Base-by-base conservation (phyloP, 2,329 filamentous ascomycete genomes). In the Trichoderma semiorbis region DNA sequence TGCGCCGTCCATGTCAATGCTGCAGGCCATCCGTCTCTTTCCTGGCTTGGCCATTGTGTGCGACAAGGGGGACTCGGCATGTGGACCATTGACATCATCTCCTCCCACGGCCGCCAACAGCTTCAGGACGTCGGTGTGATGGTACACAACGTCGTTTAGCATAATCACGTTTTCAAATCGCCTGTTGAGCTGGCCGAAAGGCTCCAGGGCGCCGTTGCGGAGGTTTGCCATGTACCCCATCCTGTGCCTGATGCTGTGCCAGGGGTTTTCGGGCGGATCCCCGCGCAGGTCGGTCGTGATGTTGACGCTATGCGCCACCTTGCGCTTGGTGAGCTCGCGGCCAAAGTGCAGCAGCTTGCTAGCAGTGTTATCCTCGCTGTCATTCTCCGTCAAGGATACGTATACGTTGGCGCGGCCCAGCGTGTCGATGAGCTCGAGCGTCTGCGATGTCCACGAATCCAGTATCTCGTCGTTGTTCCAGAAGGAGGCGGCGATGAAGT, bases 161-260 rank as follows among this genome's bases (percentile, higher is more conserved):
- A 72, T 18, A n/a, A 72, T 47, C 36, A 72, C 68, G 58, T 67
- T 72, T 62, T 70, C 71, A 18, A 72, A 72, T n/a, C 71, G 71
- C 71, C 39, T 60, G 21, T 62, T 62, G 18, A 72, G 68, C 21
- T 24, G 50, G 10, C 50, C 55, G 8, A 72, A 62, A 21, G 71
- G 71, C 61, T 72, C 55, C 39, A 72, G 50, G n/a, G 68, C 67
- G 61, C 71, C 71, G n/a, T 72, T 72, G 68, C 71, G 71, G 55
- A 72, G 71, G 30, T 72, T 72, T n/a, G 71, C 62, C 71, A 72
- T 72, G 61, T 72, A 72, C 11, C 62, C 61, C 71, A 72, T 72
- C 30, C 71, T 55, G 30, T 72, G 71, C 34, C 28, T 30, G 21
- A 72, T 55, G 57, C 68, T 71, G 16, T 43, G 67, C 71, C 71